These are phyloP conservation scores for Linanthus parryae DNA, from an alignment of 148 eudicot genomes.

Conservation along the genomic window DNA sequence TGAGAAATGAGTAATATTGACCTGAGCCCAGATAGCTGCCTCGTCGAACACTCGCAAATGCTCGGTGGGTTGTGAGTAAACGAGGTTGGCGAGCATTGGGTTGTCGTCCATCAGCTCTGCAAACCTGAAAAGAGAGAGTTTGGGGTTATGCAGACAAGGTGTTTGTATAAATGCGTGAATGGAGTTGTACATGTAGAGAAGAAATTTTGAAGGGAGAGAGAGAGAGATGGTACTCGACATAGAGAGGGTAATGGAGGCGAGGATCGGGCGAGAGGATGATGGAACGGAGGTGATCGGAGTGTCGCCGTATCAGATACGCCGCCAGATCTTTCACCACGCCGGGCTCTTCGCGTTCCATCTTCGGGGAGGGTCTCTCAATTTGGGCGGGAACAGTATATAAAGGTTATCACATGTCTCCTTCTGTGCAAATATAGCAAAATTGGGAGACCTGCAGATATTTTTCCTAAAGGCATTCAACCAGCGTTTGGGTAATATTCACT, in stretches of 20 bases:
- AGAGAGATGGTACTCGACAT: constrained; percentile 46
- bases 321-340: constrained; percentile 35
- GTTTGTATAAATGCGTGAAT: not conserved
- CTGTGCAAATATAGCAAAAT: too few relatives aligned
- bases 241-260: constrained; percentile 85
- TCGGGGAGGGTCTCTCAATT: not conserved
- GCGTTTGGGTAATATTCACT: too few relatives aligned
- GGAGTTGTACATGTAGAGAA: not conserved
- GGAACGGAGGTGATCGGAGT: constrained; percentile 49
- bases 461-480: too few relatives aligned
- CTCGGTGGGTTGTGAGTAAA: constrained; percentile 44
- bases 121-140: constrained; percentile 49
- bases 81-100: constrained; percentile 38
- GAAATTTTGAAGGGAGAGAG: not conserved
- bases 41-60: constrained; percentile 55
- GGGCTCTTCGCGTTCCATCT: constrained; percentile 2
- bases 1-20: too few relatives aligned
- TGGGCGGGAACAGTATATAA: constrained; percentile 17
- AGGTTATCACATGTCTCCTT: not conserved
- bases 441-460: too few relatives aligned
- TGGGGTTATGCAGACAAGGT: not conserved
- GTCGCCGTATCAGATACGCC: constrained; percentile 32
- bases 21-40: constrained; percentile 78
- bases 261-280: constrained; percentile 57
- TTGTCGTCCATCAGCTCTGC: constrained; percentile 66